These are phyloP conservation scores for Alternaria arborescens DNA, from an alignment of 2,329 filamentous ascomycete species.

Conservation along the genomic window DNA sequence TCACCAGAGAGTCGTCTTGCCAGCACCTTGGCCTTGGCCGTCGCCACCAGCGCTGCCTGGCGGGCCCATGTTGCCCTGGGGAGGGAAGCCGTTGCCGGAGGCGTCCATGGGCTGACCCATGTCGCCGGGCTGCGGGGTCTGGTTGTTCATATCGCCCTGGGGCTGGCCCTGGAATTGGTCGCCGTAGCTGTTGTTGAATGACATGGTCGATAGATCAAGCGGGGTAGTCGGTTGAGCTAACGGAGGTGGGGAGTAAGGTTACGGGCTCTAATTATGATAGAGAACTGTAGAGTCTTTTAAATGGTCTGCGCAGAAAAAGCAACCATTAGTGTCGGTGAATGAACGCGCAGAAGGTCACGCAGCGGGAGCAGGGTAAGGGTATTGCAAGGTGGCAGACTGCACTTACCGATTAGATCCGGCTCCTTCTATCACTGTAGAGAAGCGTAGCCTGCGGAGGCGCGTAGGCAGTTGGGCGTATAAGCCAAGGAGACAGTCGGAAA, in stretches of 20 bases:
- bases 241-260: slow-evolving; percentile 29
- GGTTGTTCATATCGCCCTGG: slow-evolving; percentile 60
- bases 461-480: slow-evolving; percentile 29
- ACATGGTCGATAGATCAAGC: slow-evolving; percentile 60
- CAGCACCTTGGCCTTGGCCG: slow-evolving; percentile 51
- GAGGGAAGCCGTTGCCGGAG: slow-evolving; percentile 59
- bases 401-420: slow-evolving; percentile 39
- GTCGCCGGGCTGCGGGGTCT: slow-evolving; percentile 54
- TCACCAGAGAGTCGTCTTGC: slow-evolving; percentile 64
- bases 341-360: slow-evolving; percentile 20
- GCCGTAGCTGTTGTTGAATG: slow-evolving; percentile 70
- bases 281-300: slow-evolving; percentile 32
- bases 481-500: slow-evolving; percentile 37
- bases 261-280: slow-evolving; percentile 44
- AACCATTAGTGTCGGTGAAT: slow-evolving; percentile 40
- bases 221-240: slow-evolving; percentile 26
- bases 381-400: slow-evolving; percentile 26
- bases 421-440: slow-evolving; percentile 24
- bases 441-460: slow-evolving; percentile 27
- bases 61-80: slow-evolving; percentile 57
- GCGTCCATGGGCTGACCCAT: slow-evolving; percentile 68
- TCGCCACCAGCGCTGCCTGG: slow-evolving; percentile 50
- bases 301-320: slow-evolving; percentile 31
- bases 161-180: slow-evolving; percentile 69
- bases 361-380: slow-evolving; percentile 20